Percentiles rank a stretch among this genome's conserved stretches.
phyloP scores from a whole-genome alignment of 2,329 filamentous ascomycete species.

The Epichloe gansuensis region DNA sequence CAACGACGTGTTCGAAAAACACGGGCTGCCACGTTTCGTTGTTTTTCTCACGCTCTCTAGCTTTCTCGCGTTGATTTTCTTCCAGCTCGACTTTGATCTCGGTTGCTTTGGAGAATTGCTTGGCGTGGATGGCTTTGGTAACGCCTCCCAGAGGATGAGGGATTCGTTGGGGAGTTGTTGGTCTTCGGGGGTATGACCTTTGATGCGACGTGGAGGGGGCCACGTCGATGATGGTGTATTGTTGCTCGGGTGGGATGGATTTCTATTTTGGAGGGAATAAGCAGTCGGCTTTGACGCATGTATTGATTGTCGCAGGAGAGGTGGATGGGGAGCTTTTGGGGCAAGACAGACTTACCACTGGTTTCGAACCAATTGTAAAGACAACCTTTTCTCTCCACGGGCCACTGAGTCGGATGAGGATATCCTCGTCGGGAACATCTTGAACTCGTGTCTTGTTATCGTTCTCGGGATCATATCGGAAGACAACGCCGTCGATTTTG shows the following conservation, averaged over 20 bases:
- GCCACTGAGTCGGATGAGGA: slow-evolving; percentile 72
- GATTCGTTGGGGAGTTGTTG: slow-evolving; percentile 83
- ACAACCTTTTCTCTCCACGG: slow-evolving; percentile 67
- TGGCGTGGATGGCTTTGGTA: slow-evolving; percentile 70
- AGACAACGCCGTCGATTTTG: slow-evolving; percentile 81
- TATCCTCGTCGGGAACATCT: slow-evolving; percentile 75
- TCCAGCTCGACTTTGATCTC: slow-evolving; percentile 83
- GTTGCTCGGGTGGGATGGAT: slow-evolving; percentile 40
- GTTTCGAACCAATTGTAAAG: slow-evolving; percentile 48
- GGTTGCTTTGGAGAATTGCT: slow-evolving; percentile 77
- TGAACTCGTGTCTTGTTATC: slow-evolving; percentile 70
- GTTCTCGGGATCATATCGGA: slow-evolving; percentile 78
- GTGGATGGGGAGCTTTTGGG: neutral
- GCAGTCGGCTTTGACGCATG: neutral
- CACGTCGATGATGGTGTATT: slow-evolving; percentile 75
- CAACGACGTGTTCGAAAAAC: slow-evolving; percentile 60
- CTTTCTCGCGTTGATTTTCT: slow-evolving; percentile 76
- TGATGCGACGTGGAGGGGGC: slow-evolving; percentile 61
- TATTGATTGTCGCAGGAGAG: neutral
- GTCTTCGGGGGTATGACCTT: slow-evolving; percentile 72
- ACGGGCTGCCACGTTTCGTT: slow-evolving; percentile 68
- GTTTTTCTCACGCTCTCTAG: slow-evolving; percentile 61
- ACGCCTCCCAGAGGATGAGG: slow-evolving; percentile 77
- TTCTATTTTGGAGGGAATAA: slow-evolving; percentile 16
- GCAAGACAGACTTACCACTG: slow-evolving; percentile 39